Evolutionary conservation across 2,329 filamentous ascomycete species (phyloP), one percentile per base, ranked within the genome.

Genomic region (Fonsecaea multimorphosa): DNA sequence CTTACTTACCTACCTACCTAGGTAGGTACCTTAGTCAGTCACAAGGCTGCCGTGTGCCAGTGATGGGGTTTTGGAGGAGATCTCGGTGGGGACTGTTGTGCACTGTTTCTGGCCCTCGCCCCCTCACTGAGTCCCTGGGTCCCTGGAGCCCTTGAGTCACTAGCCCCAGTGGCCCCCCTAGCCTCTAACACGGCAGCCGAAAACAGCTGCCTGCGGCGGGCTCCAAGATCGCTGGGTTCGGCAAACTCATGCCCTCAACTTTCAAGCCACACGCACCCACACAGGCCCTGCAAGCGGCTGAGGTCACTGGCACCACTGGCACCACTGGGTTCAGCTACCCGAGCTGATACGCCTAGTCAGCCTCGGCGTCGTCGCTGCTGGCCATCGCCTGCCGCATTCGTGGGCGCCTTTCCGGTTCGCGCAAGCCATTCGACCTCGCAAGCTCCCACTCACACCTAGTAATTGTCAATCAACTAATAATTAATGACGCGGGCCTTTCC

Each of bases 321-420:
- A n/a, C n/a, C n/a, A n/a, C n/a, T n/a, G 34, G 34, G 34, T 38
- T 12, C 11, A 9, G 16, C 38, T 44, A 44, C 34, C 34, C 14
- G 3, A 38, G 34, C 34, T 38, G 34, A 38, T 38, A 12, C 34
- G 14, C 34, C 34, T 38, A 8, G 34, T 8, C 34, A 12, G 11
- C 16, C 38, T 44, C n/a, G n/a, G n/a, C n/a, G n/a, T n/a, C 44
- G 44, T 19, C 19, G 11, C 19, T 24, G 9, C 9, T 49, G 44
- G 19, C 44, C 44, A 49, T 49, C 44, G 44, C 44, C 44, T 49
- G 44, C 44, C 44, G 44, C 44, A 24, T 49, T 49, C 44, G 19
- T 9, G 19, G 44, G 44, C 11, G 7, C 19, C 44, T 24, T 49
- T 22, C 44, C 44, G 44, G 22, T 49, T 49, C n/a, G 9, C 44